Conservation (phyloP, 805 yeast genomes). For the Suhomyces vadensis region DNA sequence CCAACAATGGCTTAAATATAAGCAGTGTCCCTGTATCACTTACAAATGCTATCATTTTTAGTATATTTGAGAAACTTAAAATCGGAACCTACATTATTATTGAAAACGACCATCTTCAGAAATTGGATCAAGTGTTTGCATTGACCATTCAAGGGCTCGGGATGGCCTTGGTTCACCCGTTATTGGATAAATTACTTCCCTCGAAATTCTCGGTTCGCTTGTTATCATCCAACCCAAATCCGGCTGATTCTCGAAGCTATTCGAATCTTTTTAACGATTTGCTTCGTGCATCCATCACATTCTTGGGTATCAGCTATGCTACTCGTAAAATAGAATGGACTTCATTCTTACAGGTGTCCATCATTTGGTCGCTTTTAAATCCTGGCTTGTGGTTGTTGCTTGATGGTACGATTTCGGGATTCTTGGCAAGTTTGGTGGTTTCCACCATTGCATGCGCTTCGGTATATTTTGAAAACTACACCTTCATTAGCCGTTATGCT, state of each 20-base stretch:
- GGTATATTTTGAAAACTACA: slow-evolving; percentile 31
- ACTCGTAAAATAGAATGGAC: slow-evolving; percentile 70
- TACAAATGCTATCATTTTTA: slow-evolving; percentile 15
- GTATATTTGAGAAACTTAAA: slow-evolving; percentile 15
- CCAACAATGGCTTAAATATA: slow-evolving; percentile 25
- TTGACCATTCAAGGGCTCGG: slow-evolving; percentile 53
- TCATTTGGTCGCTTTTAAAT: slow-evolving; percentile 62
- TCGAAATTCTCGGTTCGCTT: slow-evolving; percentile 29
- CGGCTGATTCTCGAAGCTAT: slow-evolving; percentile 22
- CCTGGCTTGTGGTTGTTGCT: slow-evolving; percentile 66
- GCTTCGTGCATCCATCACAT: slow-evolving; percentile 52
- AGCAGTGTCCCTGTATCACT: slow-evolving; percentile 21
- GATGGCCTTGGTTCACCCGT: slow-evolving; percentile 58
- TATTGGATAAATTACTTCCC: slow-evolving; percentile 37
- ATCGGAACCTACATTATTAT: slow-evolving; percentile 10
- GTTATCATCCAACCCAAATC: slow-evolving; percentile 42
- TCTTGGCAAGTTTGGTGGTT: slow-evolving; percentile 39
- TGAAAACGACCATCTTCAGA: slow-evolving; percentile 3
- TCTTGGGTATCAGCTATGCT: slow-evolving; percentile 71
- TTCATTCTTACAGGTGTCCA: slow-evolving; percentile 61
- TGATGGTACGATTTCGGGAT: slow-evolving; percentile 59
- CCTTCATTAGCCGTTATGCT: slow-evolving; percentile 18
- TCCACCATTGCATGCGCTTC: slow-evolving; percentile 33
- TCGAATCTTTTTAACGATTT: slow-evolving; percentile 38
- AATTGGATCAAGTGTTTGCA: slow-evolving; percentile 22